phyloP scores from a whole-genome alignment of 2,329 filamentous ascomycete species.

The Aspergillus tamarii region DNA sequence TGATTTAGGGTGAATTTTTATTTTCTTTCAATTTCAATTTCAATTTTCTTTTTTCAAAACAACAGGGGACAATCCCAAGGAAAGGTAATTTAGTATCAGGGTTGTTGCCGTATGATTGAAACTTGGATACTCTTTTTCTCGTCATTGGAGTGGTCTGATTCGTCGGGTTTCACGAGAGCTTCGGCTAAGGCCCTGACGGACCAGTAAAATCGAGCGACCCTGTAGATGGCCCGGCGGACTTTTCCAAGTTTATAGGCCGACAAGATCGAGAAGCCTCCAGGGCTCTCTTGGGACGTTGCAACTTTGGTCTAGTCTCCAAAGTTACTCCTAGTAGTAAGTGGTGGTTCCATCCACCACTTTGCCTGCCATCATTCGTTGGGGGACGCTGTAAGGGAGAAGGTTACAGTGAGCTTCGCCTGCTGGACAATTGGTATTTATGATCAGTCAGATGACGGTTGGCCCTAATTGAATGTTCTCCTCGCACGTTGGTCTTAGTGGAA shows the following conservation, averaged over 20 bases:
- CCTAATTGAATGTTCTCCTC: background rate
- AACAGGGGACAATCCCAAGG: no score
- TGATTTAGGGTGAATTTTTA: background rate
- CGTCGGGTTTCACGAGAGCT: constrained; percentile 24
- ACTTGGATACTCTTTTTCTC: background rate
- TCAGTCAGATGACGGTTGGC: background rate
- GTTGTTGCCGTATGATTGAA: constrained; percentile 11
- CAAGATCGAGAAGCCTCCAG: background rate
- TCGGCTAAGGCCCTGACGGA: constrained; percentile 12
- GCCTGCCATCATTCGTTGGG: background rate
- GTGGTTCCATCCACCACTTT: background rate
- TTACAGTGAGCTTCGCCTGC: background rate
- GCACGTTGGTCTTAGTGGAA: background rate
- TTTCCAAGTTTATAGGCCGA: background rate
- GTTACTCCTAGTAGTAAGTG: background rate
- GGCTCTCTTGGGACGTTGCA: background rate
- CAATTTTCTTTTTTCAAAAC: background rate
- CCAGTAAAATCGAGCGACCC: background rate
- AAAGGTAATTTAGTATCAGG: background rate
- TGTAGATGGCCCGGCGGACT: background rate
- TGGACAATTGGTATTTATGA: background rate
- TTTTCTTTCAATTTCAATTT: constrained; percentile 1
- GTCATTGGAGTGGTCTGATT: constrained; percentile 19
- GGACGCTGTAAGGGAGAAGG: background rate
- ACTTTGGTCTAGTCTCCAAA: background rate